Conservation (phyloP, 805 yeast species). For the Ogataea polymorpha region DNA sequence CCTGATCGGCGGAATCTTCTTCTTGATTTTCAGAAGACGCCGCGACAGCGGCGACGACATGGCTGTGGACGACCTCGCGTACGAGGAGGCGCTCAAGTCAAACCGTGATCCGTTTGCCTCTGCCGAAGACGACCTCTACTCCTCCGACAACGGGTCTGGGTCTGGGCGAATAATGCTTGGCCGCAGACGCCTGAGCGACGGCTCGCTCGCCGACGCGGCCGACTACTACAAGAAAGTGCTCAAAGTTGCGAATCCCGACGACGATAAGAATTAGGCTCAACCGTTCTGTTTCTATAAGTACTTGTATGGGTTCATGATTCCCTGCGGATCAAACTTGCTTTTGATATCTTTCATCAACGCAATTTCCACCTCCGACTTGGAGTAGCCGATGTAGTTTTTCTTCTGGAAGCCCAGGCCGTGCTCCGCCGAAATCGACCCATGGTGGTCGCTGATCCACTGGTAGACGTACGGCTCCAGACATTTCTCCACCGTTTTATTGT, state of each 20-base stretch:
- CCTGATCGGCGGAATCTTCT: constrained; percentile 27
- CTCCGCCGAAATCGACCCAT: constrained; percentile 94
- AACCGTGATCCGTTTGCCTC: constrained; percentile 60
- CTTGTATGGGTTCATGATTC: constrained; percentile 92
- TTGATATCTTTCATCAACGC: constrained; percentile 75
- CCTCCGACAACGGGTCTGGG: constrained; percentile 18
- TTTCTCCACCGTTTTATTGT: constrained; percentile 73
- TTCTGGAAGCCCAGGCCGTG: constrained; percentile 98
- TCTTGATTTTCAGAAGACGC: constrained; percentile 36
- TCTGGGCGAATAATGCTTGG: constrained; percentile 66
- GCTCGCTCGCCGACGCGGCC: constrained; percentile 81
- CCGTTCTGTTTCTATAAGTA: constrained; percentile 47
- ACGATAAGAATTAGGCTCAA: constrained; percentile 27
- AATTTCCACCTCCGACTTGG: constrained; percentile 72
- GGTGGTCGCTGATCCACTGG: constrained; percentile 71
- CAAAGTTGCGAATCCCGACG: constrained; percentile 88
- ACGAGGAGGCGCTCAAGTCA: constrained; percentile 55
- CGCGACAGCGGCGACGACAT: constrained; percentile 35
- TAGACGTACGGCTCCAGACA: constrained; percentile 91
- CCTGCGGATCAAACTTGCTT: constrained; percentile 83
- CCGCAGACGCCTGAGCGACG: constrained; percentile 78
- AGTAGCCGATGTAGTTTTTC: constrained; percentile 82
- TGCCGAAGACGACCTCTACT: constrained; percentile 42
- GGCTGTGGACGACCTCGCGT: constrained; percentile 53
- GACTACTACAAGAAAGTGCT: constrained; percentile 78